Evolutionary conservation across 371 early-diverging fungal species (phyloP).

Genomic region (Mucor mucedo): DNA sequence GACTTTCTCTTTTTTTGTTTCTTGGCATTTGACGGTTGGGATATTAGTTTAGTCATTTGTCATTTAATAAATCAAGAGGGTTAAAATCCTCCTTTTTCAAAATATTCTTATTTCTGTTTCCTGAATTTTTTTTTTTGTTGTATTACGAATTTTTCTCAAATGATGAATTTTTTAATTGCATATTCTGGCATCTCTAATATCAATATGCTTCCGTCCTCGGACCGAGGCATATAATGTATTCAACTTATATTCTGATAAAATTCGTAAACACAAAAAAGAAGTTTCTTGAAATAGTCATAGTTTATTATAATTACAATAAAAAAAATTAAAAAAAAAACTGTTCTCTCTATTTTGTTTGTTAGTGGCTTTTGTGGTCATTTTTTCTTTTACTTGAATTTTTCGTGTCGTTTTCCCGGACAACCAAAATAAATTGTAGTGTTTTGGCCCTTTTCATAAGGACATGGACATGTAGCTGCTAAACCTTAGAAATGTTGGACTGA

Average conservation of each 20-base stretch:
- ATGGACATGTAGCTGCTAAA: too few species aligned
- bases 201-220: slow-evolving; percentile 35
- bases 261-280: slow-evolving; percentile 6
- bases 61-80: slow-evolving; percentile 6
- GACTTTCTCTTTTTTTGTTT: slow-evolving; percentile 1
- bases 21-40: slow-evolving; percentile 1
- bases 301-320: too few species aligned
- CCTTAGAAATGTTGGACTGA: too few species aligned
- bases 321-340: too few species aligned
- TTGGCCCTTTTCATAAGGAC: too few species aligned
- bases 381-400: too few species aligned
- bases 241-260: slow-evolving; percentile 35
- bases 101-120: slow-evolving; percentile 10
- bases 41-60: neutral
- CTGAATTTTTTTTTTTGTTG: slow-evolving; percentile 3
- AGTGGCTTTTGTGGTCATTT: too few species aligned
- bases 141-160: slow-evolving; percentile 17
- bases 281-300: neutral
- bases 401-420: too few species aligned
- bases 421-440: too few species aligned
- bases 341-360: too few species aligned
- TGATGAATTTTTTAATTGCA: slow-evolving; percentile 35
- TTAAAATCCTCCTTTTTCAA: slow-evolving; percentile 3
- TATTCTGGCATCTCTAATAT: slow-evolving; percentile 47
- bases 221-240: slow-evolving; percentile 43